Base-by-base conservation (phyloP, 257 asterid species). In the Dorcoceras hygrometricum region DNA sequence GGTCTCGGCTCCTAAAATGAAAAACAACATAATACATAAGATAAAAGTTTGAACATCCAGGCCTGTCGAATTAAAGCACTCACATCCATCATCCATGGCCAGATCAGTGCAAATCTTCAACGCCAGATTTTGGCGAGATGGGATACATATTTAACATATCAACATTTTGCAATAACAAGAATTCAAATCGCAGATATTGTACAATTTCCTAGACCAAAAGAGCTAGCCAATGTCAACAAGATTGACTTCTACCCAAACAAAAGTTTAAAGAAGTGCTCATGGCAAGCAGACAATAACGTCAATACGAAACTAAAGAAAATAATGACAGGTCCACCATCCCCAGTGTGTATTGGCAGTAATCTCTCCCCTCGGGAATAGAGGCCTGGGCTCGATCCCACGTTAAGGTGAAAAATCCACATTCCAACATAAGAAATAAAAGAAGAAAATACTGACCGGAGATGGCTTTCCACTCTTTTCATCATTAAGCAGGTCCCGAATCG, bases 401-500 rank as follows among this genome's bases (percentile, higher is more conserved):
- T 51, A 65, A 25, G 27, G 43, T 50, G 73, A 28, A 20, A 24
- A 34, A 61, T 19, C 14, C 46, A n/a, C n/a, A n/a, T n/a, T n/a
- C 19, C 51, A n/a, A 39, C 51, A 1, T 59, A 65, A 24, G 24
- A 19, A 39, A 0, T 7, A 20, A 63, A 39, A 34, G 55, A 20
- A 67, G 55, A 56, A 55, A 68, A 68, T 48, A 84, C 87, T 63
- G 27, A 94, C 99, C 85, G 56, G 46, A 39, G 80, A 59, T 46
- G 69, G 56, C 32, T 74, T 84, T 68, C 97, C 99, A 27, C 69
- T 70, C 75, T 79, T 88, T 77, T 94, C 99, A 46, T 84, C 88
- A 71, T 81, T 66, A 16, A 94, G 96, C 53, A 94, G 59, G 23
- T 94, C 93, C 74, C 97, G 79, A 65, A 90, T 79, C 55, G 99